Percentiles rank a stretch among this genome's conserved stretches.
Conservation (phyloP, 139 green algal genomes). For the Mychonastes homosphaera region DNA sequence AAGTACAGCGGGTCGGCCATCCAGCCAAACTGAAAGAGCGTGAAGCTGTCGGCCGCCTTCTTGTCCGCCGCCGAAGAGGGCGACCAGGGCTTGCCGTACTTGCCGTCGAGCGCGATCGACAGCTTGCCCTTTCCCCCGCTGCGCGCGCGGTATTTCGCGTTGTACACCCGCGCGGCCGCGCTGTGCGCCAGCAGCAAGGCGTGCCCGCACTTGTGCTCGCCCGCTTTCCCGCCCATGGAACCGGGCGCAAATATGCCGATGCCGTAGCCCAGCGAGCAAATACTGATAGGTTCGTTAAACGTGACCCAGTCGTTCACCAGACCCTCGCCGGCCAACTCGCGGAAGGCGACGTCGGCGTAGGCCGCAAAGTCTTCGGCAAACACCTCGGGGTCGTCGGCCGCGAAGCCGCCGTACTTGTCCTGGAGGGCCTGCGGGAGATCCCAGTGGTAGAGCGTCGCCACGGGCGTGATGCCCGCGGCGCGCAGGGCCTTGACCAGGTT, state of each 20-base stretch:
- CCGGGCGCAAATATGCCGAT: constrained; percentile 6
- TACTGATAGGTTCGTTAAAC: constrained; percentile 20
- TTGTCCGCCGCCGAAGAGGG: constrained; percentile 2
- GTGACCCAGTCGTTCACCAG: constrained; percentile 22
- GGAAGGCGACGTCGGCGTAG: constrained; percentile 18
- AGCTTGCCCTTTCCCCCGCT: constrained; percentile 19
- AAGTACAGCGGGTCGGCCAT: constrained; percentile 38
- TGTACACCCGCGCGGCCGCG: constrained; percentile 23
- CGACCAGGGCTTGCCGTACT: constrained; percentile 25
- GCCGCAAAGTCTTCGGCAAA: constrained; percentile 13
- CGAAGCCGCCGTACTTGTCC: constrained; percentile 17
- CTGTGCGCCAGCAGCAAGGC: constrained; percentile 37
- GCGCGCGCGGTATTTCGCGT: not conserved
- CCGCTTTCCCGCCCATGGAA: not conserved
- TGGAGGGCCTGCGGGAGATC: constrained; percentile 27
- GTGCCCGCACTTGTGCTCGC: constrained; percentile 26
- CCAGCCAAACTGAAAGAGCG: constrained; percentile 24
- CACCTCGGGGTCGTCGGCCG: not conserved
- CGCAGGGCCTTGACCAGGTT: constrained; percentile 32
- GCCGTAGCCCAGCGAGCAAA: constrained; percentile 20
- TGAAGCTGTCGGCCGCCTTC: constrained; percentile 23
- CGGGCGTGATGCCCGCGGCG: constrained; percentile 33
- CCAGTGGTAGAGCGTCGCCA: constrained; percentile 42
- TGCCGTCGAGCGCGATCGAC: constrained; percentile 29
- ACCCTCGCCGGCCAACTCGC: constrained; percentile 5